phyloP scores from a whole-genome alignment of 2,329 filamentous ascomycete species.

The Xylariales sp. region DNA sequence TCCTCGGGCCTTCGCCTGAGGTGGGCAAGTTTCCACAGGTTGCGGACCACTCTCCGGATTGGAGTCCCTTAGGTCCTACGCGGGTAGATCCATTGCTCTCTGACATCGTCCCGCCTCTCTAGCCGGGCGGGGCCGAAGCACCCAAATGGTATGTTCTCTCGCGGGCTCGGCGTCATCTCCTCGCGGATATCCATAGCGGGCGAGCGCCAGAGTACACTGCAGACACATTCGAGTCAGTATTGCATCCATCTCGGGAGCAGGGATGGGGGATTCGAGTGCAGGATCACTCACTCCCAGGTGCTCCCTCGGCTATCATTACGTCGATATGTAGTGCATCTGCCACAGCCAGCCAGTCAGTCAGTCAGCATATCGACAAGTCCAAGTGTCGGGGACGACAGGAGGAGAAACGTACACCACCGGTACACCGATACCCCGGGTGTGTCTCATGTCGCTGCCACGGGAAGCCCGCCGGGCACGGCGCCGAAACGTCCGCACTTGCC shows the following conservation, averaged over 20 bases:
- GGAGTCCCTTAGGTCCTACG: conserved; percentile 1
- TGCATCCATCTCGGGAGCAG: too few species aligned
- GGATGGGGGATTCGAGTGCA: too few species aligned
- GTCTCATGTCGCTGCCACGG: conserved; percentile 8
- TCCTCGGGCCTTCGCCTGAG: not conserved
- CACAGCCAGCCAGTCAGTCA: not conserved
- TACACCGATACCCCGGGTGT: conserved; percentile 5
- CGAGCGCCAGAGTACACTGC: conserved; percentile 5
- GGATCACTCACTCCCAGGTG: too few species aligned
- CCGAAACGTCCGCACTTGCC: conserved; percentile 12
- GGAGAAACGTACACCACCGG: not conserved
- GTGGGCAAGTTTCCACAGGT: not conserved
- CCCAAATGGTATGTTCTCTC: conserved; percentile 4
- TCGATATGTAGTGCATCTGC: conserved; percentile 13
- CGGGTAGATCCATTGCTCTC: not conserved
- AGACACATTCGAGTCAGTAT: too few species aligned
- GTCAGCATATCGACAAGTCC: not conserved
- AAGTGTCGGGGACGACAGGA: not conserved
- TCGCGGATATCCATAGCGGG: not conserved
- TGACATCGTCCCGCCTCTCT: not conserved
- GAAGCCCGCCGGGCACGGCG: conserved; percentile 13
- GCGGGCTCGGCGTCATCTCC: not conserved
- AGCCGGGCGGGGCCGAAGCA: conserved; percentile 9
- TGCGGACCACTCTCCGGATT: too few species aligned
- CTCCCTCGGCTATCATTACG: conserved; percentile 11